These are phyloP conservation scores for Gossypium lobatum DNA, from an alignment of 441 rosid genomes.

Conservation along the genomic window DNA sequence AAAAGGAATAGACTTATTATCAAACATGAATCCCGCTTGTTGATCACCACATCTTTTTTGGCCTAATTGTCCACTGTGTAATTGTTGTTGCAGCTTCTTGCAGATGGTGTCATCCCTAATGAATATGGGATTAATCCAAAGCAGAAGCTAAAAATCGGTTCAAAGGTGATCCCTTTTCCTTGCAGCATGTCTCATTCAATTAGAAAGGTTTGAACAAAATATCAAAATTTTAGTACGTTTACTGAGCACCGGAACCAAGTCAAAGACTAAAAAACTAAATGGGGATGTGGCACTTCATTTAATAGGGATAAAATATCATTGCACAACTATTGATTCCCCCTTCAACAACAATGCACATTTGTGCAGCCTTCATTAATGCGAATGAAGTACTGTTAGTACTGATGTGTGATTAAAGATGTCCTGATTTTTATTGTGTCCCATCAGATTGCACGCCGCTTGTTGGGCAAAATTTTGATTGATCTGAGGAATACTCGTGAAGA, in stretches of 20 bases:
- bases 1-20: neutral
- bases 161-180: slow-evolving; percentile 53
- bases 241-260: neutral
- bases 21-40: neutral
- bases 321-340: neutral
- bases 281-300: neutral
- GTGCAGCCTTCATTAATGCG: neutral
- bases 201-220: slow-evolving; percentile 5
- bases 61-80: neutral
- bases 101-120: slow-evolving; percentile 99
- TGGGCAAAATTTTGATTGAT: slow-evolving; percentile 98
- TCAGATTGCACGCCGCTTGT: slow-evolving; percentile 94
- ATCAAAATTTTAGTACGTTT: neutral
- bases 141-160: slow-evolving; percentile 97
- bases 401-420: neutral
- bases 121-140: slow-evolving; percentile 99
- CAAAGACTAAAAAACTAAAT: neutral
- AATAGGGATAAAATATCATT: neutral
- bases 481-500: slow-evolving; percentile 95
- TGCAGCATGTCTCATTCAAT: neutral
- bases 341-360: neutral
- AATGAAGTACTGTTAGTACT: neutral
- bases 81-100: slow-evolving; percentile 28
- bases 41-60: neutral
- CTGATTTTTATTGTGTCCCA: slow-evolving; percentile 10